Base-by-base conservation (phyloP, 805 yeast genomes). In the Candida maltosa region DNA sequence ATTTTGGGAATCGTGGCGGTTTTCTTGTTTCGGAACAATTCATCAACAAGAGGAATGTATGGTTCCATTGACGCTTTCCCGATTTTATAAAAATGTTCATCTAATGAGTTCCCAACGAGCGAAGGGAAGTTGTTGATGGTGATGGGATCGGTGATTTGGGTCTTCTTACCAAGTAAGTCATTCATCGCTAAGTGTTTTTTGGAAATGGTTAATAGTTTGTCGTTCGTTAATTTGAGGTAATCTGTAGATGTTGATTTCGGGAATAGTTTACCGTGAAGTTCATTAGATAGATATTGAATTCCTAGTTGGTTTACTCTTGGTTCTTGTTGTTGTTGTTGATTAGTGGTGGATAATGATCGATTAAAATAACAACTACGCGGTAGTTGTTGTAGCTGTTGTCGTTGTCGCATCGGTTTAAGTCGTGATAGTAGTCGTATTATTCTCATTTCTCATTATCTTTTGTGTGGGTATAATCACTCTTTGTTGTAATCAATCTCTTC, bases 51-150 rank as follows among this genome's bases (percentile, higher is more conserved):
- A 1, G 70, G 46, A 27, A 74, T 52, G 55, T 84, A 89, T 0
- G 87, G 83, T 29, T 76, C 73, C 1, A 81, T 60, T 31, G 77
- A 72, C 38, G 65, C 59, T 16, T 60, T 49, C 0, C 95, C 97
- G 3, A 87, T 52, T 41, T 74, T 70, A 46, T 78, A 72, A 54
- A 93, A 93, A 64, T 93, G 99, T 50, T 87, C 95, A 52, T 85
- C 94, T 6, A 93, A 58, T 6, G 79, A 35, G n/a, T 47, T 63
- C 0, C 97, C 98, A 34, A 80, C 78, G n/a, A 91, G 54, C 16
- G 61, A 56, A 0, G 99, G 98, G 10, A 89, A 53, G 11, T 70
- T 50, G 25, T 83, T 68, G 8, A 67, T 61, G 12, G 58, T 49
- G 2, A 87, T 76, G 0, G 95, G 89, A 1, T 70, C 72, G 2